Percentiles rank a stretch among this genome's conserved stretches.
phyloP scores from a whole-genome alignment of 176 grass and related monocot genomes.

The Themeda triandra region DNA sequence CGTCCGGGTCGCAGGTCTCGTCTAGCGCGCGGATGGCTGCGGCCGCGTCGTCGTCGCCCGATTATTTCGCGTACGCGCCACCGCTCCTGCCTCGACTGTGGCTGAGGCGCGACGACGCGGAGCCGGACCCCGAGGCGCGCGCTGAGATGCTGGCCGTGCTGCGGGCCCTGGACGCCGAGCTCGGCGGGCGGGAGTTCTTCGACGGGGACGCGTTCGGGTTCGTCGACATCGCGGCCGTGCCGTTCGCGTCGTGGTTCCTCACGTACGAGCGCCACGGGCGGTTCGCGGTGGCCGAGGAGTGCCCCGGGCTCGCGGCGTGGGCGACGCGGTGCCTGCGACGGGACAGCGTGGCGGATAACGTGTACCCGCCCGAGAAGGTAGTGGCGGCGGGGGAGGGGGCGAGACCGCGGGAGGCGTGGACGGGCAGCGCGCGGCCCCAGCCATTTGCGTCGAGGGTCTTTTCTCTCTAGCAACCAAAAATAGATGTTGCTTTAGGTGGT shows the following conservation, averaged over 20 bases:
- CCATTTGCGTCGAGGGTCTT: too few relatives aligned
- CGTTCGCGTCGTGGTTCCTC: slow-evolving; percentile 32
- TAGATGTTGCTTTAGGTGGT: too few relatives aligned
- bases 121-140: background rate
- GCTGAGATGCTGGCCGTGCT: slow-evolving; percentile 31
- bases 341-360: slow-evolving; percentile 34
- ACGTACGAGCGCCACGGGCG: slow-evolving; percentile 30
- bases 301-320: slow-evolving; percentile 40
- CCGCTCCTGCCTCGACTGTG: too few relatives aligned
- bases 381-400: too few relatives aligned
- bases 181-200: slow-evolving; percentile 37
- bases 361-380: slow-evolving; percentile 33
- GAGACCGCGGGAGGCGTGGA: too few relatives aligned
- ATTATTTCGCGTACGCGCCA: too few relatives aligned
- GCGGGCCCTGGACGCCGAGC: slow-evolving; percentile 28
- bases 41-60: too few relatives aligned
- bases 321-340: slow-evolving; percentile 27
- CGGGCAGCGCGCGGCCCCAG: too few relatives aligned
- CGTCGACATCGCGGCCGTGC: slow-evolving; percentile 30
- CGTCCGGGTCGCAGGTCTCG: too few relatives aligned
- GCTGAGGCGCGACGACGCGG: background rate
- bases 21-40: too few relatives aligned
- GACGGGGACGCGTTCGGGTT: slow-evolving; percentile 33
- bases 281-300: slow-evolving; percentile 20
- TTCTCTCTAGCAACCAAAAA: too few relatives aligned